Conservation (phyloP, 306 rosid genomes). For the Arachis stenosperma region DNA sequence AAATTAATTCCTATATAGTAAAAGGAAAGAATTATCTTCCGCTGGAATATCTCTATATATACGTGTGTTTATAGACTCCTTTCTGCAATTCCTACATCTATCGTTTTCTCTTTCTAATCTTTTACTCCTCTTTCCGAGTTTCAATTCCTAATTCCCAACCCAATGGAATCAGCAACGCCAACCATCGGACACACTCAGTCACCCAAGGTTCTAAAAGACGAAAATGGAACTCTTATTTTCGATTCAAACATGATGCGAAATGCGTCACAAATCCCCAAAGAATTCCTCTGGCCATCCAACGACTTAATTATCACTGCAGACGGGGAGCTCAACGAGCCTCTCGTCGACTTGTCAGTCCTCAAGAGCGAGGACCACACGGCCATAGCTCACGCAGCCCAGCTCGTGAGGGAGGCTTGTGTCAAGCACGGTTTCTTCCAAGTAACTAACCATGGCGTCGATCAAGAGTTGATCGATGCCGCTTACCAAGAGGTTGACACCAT, state of each 20-base stretch:
- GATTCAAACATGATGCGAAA: constrained; percentile 41
- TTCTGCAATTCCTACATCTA: no score
- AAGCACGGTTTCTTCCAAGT: constrained; percentile 74
- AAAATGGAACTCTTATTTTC: constrained; percentile 30
- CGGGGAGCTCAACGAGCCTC: constrained; percentile 59
- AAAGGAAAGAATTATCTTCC: background rate
- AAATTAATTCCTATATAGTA: no score
- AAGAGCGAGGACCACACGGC: constrained; percentile 37
- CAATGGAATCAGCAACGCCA: constrained; percentile 40
- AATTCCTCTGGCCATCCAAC: constrained; percentile 55
- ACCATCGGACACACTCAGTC: constrained; percentile 22
- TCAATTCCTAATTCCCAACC: no score
- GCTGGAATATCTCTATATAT: background rate
- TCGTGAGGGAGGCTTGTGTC: constrained; percentile 53
- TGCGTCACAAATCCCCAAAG: constrained; percentile 46
- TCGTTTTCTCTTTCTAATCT: no score
- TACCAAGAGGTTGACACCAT: constrained; percentile 44
- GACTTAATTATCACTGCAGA: constrained; percentile 34
- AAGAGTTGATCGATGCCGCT: constrained; percentile 48
- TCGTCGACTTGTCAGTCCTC: constrained; percentile 52
- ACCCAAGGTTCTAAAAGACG: constrained; percentile 27
- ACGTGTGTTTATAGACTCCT: background rate
- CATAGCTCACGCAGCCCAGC: constrained; percentile 47
- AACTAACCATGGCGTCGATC: constrained; percentile 64
- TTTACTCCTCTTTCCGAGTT: no score